Conservation (phyloP, 2,329 filamentous ascomycete genomes). For the Phoma herbarum region DNA sequence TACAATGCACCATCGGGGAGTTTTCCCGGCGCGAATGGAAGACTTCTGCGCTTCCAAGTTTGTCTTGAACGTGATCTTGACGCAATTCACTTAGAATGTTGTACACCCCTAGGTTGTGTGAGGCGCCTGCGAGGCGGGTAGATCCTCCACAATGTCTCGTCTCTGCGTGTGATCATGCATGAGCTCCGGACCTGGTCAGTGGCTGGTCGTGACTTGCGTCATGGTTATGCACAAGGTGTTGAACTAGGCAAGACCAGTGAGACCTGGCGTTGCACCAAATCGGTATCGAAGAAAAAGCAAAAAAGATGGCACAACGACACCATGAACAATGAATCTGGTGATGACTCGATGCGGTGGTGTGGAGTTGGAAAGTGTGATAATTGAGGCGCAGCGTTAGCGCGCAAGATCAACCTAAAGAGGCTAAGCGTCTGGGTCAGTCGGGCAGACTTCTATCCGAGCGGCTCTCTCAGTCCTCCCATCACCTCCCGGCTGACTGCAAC, state of each 20-base stretch:
- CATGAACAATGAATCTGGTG: not conserved
- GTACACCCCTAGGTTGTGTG: not conserved
- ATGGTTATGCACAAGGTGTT: conserved; percentile 3
- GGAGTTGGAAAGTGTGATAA: not conserved
- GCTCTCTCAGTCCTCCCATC: not conserved
- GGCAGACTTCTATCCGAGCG: conserved; percentile 6
- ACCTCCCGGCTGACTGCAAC: not conserved
- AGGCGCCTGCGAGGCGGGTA: conserved; percentile 20
- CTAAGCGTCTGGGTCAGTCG: conserved; percentile 8
- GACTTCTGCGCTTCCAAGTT: too few relatives aligned
- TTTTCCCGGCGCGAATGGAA: not conserved
- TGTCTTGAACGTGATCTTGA: not conserved
- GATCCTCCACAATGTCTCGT: conserved; percentile 15
- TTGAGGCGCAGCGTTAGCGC: conserved; percentile 2
- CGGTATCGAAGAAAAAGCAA: conserved; percentile 7
- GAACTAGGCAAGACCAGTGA: not conserved
- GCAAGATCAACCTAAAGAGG: not conserved
- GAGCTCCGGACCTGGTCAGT: not conserved
- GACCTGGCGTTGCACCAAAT: conserved; percentile 9
- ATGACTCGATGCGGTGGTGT: not conserved
- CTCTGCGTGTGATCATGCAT: not conserved
- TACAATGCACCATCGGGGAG: not conserved
- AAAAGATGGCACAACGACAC: conserved; percentile 1
- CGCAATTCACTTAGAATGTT: not conserved
- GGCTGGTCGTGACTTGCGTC: conserved; percentile 5